Base-by-base conservation (phyloP, 2,329 filamentous ascomycete species). In the Colletotrichum orchidophilum region DNA sequence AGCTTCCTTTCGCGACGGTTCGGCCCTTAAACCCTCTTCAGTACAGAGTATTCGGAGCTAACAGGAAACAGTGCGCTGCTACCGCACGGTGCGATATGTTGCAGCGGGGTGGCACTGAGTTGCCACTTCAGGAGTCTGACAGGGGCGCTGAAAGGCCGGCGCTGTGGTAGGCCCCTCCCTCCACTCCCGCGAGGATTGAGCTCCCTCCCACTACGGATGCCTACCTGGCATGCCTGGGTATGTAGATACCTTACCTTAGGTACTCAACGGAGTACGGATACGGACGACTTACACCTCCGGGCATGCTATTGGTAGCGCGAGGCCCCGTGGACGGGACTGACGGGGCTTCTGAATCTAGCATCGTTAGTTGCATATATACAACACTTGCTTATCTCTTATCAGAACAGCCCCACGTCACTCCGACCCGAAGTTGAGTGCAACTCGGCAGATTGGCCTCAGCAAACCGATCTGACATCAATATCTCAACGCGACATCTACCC, bases 11-110 rank as follows among this genome's bases (percentile, higher is more conserved):
- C 33, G 53, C 65, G 58, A 71, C 58, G 69, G 65, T 70, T 69
- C 69, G 69, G 69, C 58, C 64, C 69, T 69, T 63, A 69, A 66
- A 67, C 64, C 69, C 69, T 69, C 65, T 6, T 62, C 42, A 49
- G 59, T n/a, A n/a, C n/a, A n/a, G n/a, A n/a, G n/a, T 50, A 31
- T 62, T 71, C 46, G 53, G 59, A 58, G 39, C 68, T 53, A 71
- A 63, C 58, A 57, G 63, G 31, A 59, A 68, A 54, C 68, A 71
- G 58, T 71, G 58, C 60, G 39, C n/a, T 54, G 15, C 35, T 31
- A 29, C 33, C 58, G 42, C 58, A 69, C 64, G 33, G 59, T 59
- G 65, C 68, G 42, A 49, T 63, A 42, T 27, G 69, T 21, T 60
- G 26, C 59, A 53, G 65, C 58, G 46, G 50, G 58, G 64, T 58